phyloP scores from a whole-genome alignment of 768 basidiomycete genomes.

The Scleroderma citrinum region DNA sequence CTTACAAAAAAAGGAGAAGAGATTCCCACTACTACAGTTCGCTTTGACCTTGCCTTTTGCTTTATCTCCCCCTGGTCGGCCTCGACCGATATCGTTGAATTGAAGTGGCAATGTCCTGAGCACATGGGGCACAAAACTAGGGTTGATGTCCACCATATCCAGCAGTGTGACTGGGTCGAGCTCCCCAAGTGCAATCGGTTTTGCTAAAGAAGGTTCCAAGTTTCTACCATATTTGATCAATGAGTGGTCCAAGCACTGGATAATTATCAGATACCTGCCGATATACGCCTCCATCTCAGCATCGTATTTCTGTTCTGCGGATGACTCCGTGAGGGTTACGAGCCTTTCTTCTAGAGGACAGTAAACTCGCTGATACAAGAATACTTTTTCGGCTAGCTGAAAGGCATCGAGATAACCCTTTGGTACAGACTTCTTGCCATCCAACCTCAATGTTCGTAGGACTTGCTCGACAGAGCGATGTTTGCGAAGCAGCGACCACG shows the following conservation, averaged over 20 bases:
- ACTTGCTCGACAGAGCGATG: constrained; percentile 84
- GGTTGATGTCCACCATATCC: constrained; percentile 78
- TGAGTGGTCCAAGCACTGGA: constrained; percentile 4
- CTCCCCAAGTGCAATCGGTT: constrained; percentile 60
- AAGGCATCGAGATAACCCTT: constrained; percentile 69
- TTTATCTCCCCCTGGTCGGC: constrained; percentile 28
- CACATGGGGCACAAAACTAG: constrained; percentile 49
- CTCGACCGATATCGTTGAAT: constrained; percentile 17
- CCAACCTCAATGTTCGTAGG: constrained; percentile 65
- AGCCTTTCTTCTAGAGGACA: constrained; percentile 62
- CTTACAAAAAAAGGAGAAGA: constrained; percentile 64
- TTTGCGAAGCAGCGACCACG: constrained; percentile 73
- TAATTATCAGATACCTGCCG: constrained; percentile 42
- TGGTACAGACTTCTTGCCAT: constrained; percentile 83
- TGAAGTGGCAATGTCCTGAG: constrained; percentile 38
- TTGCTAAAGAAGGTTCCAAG: constrained; percentile 59
- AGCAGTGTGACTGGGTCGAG: constrained; percentile 62
- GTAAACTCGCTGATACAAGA: constrained; percentile 89
- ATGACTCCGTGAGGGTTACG: constrained; percentile 61
- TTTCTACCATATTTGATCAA: constrained; percentile 38
- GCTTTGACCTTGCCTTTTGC: constrained; percentile 42
- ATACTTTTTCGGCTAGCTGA: constrained; percentile 82
- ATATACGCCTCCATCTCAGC: constrained; percentile 65
- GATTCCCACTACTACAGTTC: constrained; percentile 26
- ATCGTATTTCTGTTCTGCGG: constrained; percentile 49